Percentiles rank a stretch among this genome's conserved stretches.
phyloP scores from a whole-genome alignment of 2,329 filamentous ascomycete species.

The Blastomyces parvus region DNA sequence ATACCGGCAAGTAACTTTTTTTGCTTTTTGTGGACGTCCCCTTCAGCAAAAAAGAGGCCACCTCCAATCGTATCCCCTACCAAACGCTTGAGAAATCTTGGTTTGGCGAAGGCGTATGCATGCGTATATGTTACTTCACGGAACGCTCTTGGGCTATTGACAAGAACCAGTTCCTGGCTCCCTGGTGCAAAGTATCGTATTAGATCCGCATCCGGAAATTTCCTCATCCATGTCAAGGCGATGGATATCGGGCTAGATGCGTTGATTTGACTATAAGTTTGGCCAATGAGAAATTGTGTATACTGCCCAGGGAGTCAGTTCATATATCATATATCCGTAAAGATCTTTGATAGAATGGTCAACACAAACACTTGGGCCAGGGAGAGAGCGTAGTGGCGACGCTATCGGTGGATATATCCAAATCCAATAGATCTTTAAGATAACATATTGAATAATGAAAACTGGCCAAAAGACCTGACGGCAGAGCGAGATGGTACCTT shows the following conservation, averaged over 20 bases:
- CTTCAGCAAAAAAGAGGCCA: slow-evolving; percentile 8
- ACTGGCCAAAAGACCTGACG: background rate
- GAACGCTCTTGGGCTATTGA: slow-evolving; percentile 7
- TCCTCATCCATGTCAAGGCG: slow-evolving; percentile 5
- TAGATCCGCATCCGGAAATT: slow-evolving; percentile 7
- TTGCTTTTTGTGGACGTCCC: slow-evolving; percentile 5
- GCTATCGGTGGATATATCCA: slow-evolving; percentile 5
- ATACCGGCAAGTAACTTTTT: slow-evolving; percentile 7
- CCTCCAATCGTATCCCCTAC: background rate
- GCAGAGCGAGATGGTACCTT: background rate
- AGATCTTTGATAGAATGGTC: background rate
- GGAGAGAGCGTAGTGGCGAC: slow-evolving; percentile 6
- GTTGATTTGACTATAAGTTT: slow-evolving; percentile 6
- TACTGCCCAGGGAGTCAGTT: background rate
- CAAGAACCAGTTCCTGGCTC: slow-evolving; percentile 2
- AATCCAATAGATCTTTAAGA: background rate
- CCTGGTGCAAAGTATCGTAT: slow-evolving; percentile 5
- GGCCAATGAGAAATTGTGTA: slow-evolving; percentile 4
- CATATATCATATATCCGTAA: background rate
- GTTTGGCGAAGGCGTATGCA: slow-evolving; percentile 7
- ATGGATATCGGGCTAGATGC: slow-evolving; percentile 1
- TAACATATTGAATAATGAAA: background rate
- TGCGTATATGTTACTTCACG: slow-evolving; percentile 7
- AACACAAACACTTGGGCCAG: slow-evolving; percentile 6
- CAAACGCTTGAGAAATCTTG: slow-evolving; percentile 4